Evolutionary conservation across 306 rosid species (phyloP).

Genomic region (Crotalaria pallida): DNA sequence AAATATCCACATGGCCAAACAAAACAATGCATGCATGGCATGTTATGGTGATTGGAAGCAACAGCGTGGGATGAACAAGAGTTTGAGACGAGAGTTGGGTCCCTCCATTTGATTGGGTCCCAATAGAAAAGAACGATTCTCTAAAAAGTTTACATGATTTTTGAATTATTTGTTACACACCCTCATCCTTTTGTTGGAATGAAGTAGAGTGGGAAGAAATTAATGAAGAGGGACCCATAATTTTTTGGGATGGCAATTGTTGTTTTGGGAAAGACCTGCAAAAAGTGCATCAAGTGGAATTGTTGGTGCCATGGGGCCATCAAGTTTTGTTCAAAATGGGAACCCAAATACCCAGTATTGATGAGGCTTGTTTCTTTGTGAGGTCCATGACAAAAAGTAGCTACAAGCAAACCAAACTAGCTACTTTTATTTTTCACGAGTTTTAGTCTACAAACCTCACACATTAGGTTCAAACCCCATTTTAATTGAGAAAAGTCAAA

Average conservation of each 20-base stretch:
- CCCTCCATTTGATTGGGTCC: constrained; percentile 33
- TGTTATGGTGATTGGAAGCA: constrained; percentile 58
- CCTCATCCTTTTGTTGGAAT: constrained; percentile 35
- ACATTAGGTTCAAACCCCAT: no score
- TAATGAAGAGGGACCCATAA: constrained; percentile 59
- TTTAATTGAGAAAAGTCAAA: no score
- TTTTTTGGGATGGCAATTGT: constrained; percentile 28
- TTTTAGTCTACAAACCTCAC: no score
- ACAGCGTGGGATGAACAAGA: constrained; percentile 28
- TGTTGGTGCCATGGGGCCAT: constrained; percentile 51
- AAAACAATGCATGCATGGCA: constrained; percentile 52
- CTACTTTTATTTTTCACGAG: no score
- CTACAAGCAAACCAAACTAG: constrained; percentile 13
- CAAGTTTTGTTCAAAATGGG: constrained; percentile 26
- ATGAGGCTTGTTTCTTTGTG: constrained; percentile 35
- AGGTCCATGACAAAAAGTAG: constrained; percentile 26
- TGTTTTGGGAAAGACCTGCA: constrained; percentile 67
- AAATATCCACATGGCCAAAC: constrained; percentile 47
- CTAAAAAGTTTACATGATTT: constrained; percentile 29
- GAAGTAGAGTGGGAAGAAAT: constrained; percentile 29
- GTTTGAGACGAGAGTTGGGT: constrained; percentile 7
- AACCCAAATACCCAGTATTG: constrained; percentile 27
- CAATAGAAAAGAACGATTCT: constrained; percentile 41
- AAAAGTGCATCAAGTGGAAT: constrained; percentile 72
- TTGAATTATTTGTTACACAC: constrained; percentile 33